Base-by-base conservation (phyloP, 345 rosid species). In the Citrus unshiu region DNA sequence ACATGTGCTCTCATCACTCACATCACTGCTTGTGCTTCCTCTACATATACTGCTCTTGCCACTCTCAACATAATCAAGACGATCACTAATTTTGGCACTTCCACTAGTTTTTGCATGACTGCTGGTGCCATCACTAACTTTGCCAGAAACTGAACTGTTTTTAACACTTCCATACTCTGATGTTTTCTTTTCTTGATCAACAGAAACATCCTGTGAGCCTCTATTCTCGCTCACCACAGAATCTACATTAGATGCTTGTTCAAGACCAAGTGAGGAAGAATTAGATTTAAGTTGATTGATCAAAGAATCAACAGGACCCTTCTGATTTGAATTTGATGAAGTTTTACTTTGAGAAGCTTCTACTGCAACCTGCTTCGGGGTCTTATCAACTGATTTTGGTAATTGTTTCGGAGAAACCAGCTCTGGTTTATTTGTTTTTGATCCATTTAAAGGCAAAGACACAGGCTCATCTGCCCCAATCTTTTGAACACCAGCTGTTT, bases 1-100 rank as follows among this genome's bases (percentile, higher is more conserved):
- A 77, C 98, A 94, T 19, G 94, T 83, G 82, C 98, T 94, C 85
- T 94, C 98, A 79, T 93, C 96, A 68, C 98, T 94, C 70, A 94
- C 80, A 77, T 93, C 98, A 73, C 91, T 94, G 87, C 98, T 88
- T 14, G 96, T 90, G 86, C 97, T 94, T 76, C 95, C 98, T 86
- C 98, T 88, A 79, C 94, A 93, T 75, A 91, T 82, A 78, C 98
- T 95, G 79, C 95, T 91, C 90, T 90, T 93, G 66, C 97, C 97
- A 86, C 97, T 91, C 80, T 90, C 98, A 65, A 87, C 89, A 83
- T 84, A 89, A 80, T 90, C 98, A 73, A 88, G 85, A 34, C 93
- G 93, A 74, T 92, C 98, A 77, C 97, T 91, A 27, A 86, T 85
- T 88, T 92, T 92, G 29, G 94, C 82, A 77, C 91, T 90, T 72